phyloP scores from a whole-genome alignment of 2,329 filamentous ascomycete genomes.

The Colletotrichum kahawae region DNA sequence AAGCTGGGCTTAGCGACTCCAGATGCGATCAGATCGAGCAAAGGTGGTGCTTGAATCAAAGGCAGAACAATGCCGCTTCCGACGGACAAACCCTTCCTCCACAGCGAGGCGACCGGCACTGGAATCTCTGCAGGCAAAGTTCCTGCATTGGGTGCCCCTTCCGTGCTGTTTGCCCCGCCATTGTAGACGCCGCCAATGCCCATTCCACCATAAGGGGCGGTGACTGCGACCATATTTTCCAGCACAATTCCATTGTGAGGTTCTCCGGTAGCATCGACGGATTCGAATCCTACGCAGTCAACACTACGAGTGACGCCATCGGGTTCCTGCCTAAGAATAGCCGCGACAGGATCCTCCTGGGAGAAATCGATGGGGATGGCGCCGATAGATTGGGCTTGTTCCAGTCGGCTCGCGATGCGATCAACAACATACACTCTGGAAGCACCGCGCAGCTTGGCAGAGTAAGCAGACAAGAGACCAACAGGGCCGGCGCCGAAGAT shows the following conservation, averaged over 20 bases:
- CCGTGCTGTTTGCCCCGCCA: neutral
- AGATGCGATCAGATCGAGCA: neutral
- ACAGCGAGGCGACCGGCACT: slow-evolving; percentile 25
- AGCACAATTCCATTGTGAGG: slow-evolving; percentile 19
- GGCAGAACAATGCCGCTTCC: neutral
- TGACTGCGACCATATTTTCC: slow-evolving; percentile 18
- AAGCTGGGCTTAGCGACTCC: neutral
- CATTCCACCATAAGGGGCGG: slow-evolving; percentile 22
- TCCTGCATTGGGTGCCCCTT: slow-evolving; percentile 15
- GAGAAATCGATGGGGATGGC: slow-evolving; percentile 25
- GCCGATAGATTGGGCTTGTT: slow-evolving; percentile 23
- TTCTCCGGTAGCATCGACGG: slow-evolving; percentile 18
- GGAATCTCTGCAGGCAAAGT: neutral
- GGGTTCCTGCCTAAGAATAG: slow-evolving; percentile 20
- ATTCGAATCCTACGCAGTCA: slow-evolving; percentile 25
- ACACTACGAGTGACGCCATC: slow-evolving; percentile 22
- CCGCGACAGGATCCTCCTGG: neutral
- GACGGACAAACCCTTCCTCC: neutral
- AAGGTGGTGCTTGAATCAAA: neutral
- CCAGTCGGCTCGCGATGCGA: slow-evolving; percentile 24
- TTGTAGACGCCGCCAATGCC: slow-evolving; percentile 26
- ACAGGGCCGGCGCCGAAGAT: slow-evolving; percentile 70
- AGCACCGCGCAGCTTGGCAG: slow-evolving; percentile 28
- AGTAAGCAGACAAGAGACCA: slow-evolving; percentile 54
- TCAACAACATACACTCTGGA: slow-evolving; percentile 25